Evolutionary conservation across 176 grass and related monocot species (phyloP).

Genomic region (Aegilops umbellulata): DNA sequence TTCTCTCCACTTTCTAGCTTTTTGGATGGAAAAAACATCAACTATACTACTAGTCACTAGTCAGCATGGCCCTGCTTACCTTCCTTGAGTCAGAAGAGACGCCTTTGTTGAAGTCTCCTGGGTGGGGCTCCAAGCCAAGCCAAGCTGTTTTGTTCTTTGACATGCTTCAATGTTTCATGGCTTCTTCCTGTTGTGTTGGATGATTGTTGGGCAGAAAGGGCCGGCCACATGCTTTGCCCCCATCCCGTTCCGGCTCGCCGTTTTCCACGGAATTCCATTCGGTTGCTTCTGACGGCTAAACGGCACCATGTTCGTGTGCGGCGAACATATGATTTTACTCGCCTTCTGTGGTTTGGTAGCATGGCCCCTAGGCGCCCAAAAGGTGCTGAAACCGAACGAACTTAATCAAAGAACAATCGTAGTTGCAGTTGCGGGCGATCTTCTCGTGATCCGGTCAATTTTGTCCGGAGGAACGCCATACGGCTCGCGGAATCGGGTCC

Average conservation of each 20-base stretch:
- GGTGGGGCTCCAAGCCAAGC: background rate
- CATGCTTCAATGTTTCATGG: background rate
- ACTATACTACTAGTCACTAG: background rate
- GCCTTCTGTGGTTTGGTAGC: background rate
- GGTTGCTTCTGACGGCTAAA: background rate
- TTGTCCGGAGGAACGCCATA: slow-evolving; percentile 17
- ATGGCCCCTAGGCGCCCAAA: background rate
- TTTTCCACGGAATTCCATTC: background rate
- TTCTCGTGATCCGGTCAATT: slow-evolving; percentile 25
- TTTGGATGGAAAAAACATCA: background rate
- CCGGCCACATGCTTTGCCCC: background rate
- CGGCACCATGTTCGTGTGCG: background rate
- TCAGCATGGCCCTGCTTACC: background rate
- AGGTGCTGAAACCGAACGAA: background rate
- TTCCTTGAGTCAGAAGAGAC: background rate
- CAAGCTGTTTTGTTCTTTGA: background rate
- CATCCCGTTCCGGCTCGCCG: background rate
- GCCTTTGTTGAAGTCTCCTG: slow-evolving; percentile 16
- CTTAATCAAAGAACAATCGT: background rate
- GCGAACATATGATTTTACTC: background rate
- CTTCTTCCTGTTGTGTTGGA: background rate
- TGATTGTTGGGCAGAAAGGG: background rate
- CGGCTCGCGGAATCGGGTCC: background rate
- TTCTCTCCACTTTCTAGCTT: background rate
- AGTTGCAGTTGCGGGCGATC: background rate